phyloP scores from a whole-genome alignment of 345 rosid genomes.

The Camelina neglecta region DNA sequence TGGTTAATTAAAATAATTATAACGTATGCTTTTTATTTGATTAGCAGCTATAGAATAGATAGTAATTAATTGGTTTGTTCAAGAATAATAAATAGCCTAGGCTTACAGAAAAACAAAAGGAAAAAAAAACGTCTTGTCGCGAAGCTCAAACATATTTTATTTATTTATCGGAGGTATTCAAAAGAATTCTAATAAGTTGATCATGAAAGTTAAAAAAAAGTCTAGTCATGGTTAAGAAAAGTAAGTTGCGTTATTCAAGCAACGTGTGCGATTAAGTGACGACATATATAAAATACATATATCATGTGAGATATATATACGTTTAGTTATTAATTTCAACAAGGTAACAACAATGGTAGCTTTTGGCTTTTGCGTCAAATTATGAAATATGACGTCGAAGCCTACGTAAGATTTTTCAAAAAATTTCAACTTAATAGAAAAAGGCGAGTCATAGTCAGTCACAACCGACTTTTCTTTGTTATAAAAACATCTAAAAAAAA shows the following conservation, averaged over 20 bases:
- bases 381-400: slow-evolving; percentile 13
- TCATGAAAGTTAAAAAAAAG: neutral
- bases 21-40: slow-evolving; percentile 38
- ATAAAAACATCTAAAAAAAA: neutral
- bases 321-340: slow-evolving; percentile 14
- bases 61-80: slow-evolving; percentile 24
- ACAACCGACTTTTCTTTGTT: slow-evolving; percentile 21
- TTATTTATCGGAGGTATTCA: neutral
- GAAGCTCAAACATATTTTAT: slow-evolving; percentile 5
- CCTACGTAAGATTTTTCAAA: slow-evolving; percentile 2
- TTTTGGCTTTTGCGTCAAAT: neutral
- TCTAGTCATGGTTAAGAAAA: slow-evolving; percentile 10
- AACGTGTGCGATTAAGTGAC: slow-evolving; percentile 16
- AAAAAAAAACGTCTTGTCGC: slow-evolving; percentile 7
- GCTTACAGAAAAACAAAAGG: neutral
- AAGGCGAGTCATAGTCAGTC: slow-evolving; percentile 17
- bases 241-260: slow-evolving; percentile 12
- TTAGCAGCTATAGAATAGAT: neutral
- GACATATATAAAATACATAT: no score
- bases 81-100: slow-evolving; percentile 21
- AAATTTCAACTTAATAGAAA: neutral
- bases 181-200: neutral
- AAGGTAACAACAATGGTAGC: neutral
- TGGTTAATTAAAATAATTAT: slow-evolving; percentile 24
- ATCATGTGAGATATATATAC: neutral